Conservation (phyloP, 164 flowering plant species). For the Protea cynaroides region DNA sequence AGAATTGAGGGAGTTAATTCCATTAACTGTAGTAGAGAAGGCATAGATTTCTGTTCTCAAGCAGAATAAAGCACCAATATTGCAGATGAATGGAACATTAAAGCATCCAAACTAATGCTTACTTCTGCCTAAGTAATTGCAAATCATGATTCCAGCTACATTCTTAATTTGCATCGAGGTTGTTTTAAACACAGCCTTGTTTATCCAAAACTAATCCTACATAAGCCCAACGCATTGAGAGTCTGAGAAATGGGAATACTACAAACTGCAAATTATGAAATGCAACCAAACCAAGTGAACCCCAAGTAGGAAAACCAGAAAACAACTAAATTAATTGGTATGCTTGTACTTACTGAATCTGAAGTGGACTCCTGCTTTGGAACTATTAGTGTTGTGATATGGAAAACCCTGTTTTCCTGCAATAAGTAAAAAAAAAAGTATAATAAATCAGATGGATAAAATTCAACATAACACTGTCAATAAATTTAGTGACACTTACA, state of each 20-base stretch:
- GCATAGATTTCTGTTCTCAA: not conserved
- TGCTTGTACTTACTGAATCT: constrained; percentile 61
- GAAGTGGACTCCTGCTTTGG: constrained; percentile 99
- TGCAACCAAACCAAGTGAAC: not conserved
- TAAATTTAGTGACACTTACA: constrained; percentile 36
- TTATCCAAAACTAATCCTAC: no score
- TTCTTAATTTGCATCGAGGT: not conserved
- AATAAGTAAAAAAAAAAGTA: constrained; percentile 15
- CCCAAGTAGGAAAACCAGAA: not conserved
- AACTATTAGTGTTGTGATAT: constrained; percentile 72
- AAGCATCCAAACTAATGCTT: not conserved
- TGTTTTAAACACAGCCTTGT: no score
- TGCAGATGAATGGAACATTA: not conserved
- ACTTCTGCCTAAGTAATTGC: not conserved
- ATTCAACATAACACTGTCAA: not conserved
- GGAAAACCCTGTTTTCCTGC: constrained; percentile 88
- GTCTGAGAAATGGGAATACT: not conserved
- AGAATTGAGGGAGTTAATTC: not conserved
- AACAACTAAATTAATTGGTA: not conserved
- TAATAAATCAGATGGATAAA: constrained; percentile 4
- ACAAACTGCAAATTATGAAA: not conserved
- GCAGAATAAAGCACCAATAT: not conserved
- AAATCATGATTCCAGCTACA: not conserved
- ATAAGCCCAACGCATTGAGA: not conserved
- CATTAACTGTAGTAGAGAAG: not conserved